These are phyloP conservation scores for Boeremia exigua DNA, from an alignment of 2,329 filamentous ascomycete species.

Conservation along the genomic window DNA sequence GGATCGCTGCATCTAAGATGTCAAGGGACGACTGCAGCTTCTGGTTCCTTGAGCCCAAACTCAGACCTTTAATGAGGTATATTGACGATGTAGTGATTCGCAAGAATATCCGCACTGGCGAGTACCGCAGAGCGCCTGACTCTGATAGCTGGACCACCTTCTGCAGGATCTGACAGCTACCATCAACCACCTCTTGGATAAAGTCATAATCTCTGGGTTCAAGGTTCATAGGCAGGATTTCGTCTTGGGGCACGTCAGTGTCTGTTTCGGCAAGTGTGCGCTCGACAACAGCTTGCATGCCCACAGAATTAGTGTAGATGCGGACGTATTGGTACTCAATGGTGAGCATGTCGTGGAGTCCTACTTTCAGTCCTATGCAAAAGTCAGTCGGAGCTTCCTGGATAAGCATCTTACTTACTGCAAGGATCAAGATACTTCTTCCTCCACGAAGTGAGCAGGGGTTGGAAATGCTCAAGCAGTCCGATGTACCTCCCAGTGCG, in stretches of 20 bases:
- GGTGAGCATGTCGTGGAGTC: conserved; percentile 56
- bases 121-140: conserved; percentile 56
- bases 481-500: conserved; percentile 59
- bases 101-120: conserved; percentile 60
- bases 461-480: conserved; percentile 55
- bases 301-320: conserved; percentile 56
- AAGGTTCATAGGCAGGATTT: conserved; percentile 52
- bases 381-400: not conserved
- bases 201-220: conserved; percentile 61
- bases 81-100: conserved; percentile 63
- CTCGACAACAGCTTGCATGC: conserved; percentile 64
- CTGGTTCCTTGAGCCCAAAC: conserved; percentile 57
- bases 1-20: conserved; percentile 56
- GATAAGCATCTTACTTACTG: conserved; percentile 30
- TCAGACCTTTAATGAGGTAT: conserved; percentile 60
- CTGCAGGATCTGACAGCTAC: conserved; percentile 59
- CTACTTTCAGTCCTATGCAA: conserved; percentile 40
- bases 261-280: conserved; percentile 54
- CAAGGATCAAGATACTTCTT: conserved; percentile 49
- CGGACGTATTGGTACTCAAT: conserved; percentile 59
- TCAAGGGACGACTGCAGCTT: conserved; percentile 58
- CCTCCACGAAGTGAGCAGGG: conserved; percentile 49
- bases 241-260: conserved; percentile 45
- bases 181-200: conserved; percentile 63
- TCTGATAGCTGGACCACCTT: conserved; percentile 58